A percentile compares a stretch with the other conserved stretches of the same genome.
These are phyloP conservation scores for Saitoella complicata DNA, from an alignment of 805 yeast species.

Conservation along the genomic window DNA sequence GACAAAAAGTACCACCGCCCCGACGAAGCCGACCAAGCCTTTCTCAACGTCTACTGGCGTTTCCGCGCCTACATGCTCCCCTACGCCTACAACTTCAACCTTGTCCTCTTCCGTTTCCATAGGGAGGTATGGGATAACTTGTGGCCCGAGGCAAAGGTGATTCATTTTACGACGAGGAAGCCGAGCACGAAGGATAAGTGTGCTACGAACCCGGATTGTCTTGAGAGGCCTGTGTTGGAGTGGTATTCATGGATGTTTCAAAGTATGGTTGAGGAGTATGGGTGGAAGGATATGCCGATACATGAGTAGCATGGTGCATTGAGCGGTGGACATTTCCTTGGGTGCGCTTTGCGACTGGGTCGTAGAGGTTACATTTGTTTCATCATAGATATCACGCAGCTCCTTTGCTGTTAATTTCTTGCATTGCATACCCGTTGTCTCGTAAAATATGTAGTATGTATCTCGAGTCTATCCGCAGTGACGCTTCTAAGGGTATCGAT, in stretches of 20 bases:
- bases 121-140: slow-evolving; percentile 13
- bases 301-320: neutral
- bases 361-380: too few species aligned
- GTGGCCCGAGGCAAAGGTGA: slow-evolving; percentile 16
- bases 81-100: slow-evolving; percentile 15
- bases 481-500: too few species aligned
- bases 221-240: neutral
- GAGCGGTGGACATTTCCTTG: too few species aligned
- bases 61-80: slow-evolving; percentile 14
- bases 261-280: neutral
- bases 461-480: too few species aligned
- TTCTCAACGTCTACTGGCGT: slow-evolving; percentile 13
- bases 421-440: too few species aligned
- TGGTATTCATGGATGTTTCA: slow-evolving; percentile 1
- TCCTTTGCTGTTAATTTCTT: too few species aligned
- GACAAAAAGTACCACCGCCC: slow-evolving; percentile 17
- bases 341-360: too few species aligned
- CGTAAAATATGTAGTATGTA: too few species aligned
- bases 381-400: too few species aligned
- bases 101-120: slow-evolving; percentile 14
- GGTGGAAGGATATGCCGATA: neutral
- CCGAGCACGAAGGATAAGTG: slow-evolving; percentile 4
- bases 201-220: neutral
- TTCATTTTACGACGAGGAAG: slow-evolving; percentile 15
- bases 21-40: slow-evolving; percentile 17